Base-by-base conservation (phyloP, 306 rosid species). In the Lablab purpureus region DNA sequence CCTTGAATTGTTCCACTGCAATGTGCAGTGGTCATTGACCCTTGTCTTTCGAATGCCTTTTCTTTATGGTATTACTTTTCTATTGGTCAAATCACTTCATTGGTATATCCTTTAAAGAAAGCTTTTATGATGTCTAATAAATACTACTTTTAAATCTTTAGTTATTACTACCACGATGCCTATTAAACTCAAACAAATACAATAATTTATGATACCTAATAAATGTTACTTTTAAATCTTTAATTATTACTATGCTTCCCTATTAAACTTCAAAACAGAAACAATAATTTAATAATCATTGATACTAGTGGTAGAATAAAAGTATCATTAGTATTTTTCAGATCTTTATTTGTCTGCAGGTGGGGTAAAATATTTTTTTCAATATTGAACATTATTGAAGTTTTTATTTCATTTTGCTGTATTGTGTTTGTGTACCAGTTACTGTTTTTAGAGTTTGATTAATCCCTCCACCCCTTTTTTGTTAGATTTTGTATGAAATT, bases 41-140 rank as follows among this genome's bases (percentile, higher is more conserved):
- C 46, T 28, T 71, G 73, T 83, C 85, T 76, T 83, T 65, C 34
- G 36, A 55, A 17, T 71, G 74, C 49, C 67, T 79, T 58, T 76
- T 66, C 45, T 59, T 65, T 28, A 8, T 56, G 12, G 23, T 34
- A 47, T 32, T 66, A 65, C 5, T 66, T 50, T 18, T 71, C 9
- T 37, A 37, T 10, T 37, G 59, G 79, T 76, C 78, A 77, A 67
- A 64, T 82, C 27, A 77, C 64, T 71, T 71, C 28, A n/a, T 27
- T 37, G 27, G 2, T 18, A 10, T 21, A 14, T 46, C 68, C 36
- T 81, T 75, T 69, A 32, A 69, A 54, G 71, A 71, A 71, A 71
- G 64, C 64, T 77, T 64, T 30, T 52, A 71, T 70, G 71, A 60
- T 32, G 18, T 55, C 27, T 64, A 77, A 34, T 73, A 55, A 73